Base-by-base conservation (phyloP, 1,284 basidiomycete species). In the Pyrrhoderma noxium region DNA sequence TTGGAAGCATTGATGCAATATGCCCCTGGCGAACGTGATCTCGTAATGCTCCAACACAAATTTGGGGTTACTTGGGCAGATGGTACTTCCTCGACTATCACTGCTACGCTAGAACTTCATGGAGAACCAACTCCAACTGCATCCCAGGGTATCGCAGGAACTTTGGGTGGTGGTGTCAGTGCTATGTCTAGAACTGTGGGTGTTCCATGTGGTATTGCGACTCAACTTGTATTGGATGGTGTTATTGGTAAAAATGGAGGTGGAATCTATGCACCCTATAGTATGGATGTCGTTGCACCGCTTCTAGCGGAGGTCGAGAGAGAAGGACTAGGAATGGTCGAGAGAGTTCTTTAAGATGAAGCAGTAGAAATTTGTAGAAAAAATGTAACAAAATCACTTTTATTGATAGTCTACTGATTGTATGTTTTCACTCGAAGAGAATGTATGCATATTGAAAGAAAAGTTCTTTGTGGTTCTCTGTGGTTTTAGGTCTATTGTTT, bases 31-130 rank as follows among this genome's bases (percentile, higher is more conserved):
- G 94, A 98, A 72, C 85, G 93, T 18, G 95, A 99, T 69, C 82
- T 98, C 59, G 91, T 99, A 59, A 91, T 97, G 82, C 81, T 99
- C 49, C 94, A 98, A 72, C 95, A 99, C 80, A 95, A 94, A 72
- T 96, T 97, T 65, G 71, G 89, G 61, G 84, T 96, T 43, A 80
- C 92, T 65, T 89, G 87, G 79, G 74, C 77, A 36, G 89, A 95
- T 64, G 93, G 93, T 48, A 78, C 72, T 45, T 72, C 77, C 66
- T 88, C 86, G 2, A 45, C 1, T 11, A 16, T 9, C 18, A 27
- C 7, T 18, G 14, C 8, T 35, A 14, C 94, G 21, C 76, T 99
- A 36, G 92, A 98, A 70, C 85, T 82, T 56, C 97, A 96, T 65
- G 95, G 95, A 49, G 80, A 79, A 56, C 85, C 86, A 16, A 47